These are phyloP conservation scores for Leishmania gerbilli DNA, from an alignment of 208 protist species.

Conservation along the genomic window DNA sequence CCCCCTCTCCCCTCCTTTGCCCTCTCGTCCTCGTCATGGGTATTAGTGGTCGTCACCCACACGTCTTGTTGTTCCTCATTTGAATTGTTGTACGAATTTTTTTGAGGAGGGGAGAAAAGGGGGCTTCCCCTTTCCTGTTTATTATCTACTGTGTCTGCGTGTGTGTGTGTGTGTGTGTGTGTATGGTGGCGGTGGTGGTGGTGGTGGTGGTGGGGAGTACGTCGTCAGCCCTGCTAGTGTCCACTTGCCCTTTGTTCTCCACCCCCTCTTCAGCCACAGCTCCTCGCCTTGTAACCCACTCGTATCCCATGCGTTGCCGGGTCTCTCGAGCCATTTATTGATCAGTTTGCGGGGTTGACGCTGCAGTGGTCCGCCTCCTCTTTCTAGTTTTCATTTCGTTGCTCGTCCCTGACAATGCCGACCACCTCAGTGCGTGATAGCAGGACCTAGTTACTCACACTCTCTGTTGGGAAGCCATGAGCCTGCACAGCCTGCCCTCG, in stretches of 20 bases:
- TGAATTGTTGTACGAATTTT: background rate
- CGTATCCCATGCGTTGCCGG: background rate
- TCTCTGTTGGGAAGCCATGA: background rate
- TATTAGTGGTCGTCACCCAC: background rate
- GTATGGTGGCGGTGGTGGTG: background rate
- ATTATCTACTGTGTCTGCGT: too few species aligned
- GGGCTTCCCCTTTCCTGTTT: too few species aligned
- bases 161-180: too few species aligned
- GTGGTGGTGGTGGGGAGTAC: background rate
- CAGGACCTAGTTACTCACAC: background rate
- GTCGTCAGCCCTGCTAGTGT: background rate
- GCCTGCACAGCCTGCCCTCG: background rate
- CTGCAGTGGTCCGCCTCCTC: conserved; percentile 1
- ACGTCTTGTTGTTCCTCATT: background rate
- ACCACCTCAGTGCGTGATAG: background rate
- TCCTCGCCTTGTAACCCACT: background rate
- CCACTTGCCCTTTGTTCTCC: background rate
- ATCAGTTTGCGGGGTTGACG: background rate
- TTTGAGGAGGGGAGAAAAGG: too few species aligned
- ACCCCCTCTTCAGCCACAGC: background rate
- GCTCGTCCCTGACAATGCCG: background rate
- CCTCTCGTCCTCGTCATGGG: background rate
- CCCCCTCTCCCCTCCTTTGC: background rate
- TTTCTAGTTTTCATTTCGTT: conserved; percentile 5
- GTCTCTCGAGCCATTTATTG: background rate